Conservation (phyloP, 2,329 filamentous ascomycete genomes). For the Fusarium begoniae region DNA sequence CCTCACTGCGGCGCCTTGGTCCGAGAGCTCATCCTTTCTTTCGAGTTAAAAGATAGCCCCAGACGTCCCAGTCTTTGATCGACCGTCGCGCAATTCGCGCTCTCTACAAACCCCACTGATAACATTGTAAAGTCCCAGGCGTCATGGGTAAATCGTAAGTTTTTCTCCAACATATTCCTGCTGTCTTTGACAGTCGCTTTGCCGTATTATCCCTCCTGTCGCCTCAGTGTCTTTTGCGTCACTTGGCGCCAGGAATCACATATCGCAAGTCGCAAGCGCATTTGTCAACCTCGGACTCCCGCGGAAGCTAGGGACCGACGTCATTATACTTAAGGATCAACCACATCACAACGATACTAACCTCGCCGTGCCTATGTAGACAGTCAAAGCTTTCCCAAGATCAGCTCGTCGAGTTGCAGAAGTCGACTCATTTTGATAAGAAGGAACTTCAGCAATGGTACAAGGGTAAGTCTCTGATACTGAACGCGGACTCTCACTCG, state of each 20-base stretch:
- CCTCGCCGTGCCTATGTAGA: constrained; percentile 58
- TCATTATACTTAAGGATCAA: constrained; percentile 33
- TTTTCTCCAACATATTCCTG: background rate
- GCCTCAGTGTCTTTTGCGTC: constrained; percentile 13
- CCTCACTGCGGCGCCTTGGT: background rate
- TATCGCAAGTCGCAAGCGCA: constrained; percentile 27
- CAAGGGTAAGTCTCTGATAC: constrained; percentile 74
- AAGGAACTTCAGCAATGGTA: constrained; percentile 99
- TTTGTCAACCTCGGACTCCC: constrained; percentile 32
- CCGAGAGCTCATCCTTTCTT: constrained; percentile 11
- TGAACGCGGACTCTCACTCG: background rate
- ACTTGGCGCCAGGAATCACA: constrained; percentile 19
- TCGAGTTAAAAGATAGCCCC: constrained; percentile 9
- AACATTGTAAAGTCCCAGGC: constrained; percentile 12
- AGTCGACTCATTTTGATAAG: constrained; percentile 98
- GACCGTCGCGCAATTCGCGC: constrained; percentile 43
- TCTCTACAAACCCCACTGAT: constrained; percentile 22
- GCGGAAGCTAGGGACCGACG: constrained; percentile 35
- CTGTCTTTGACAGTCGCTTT: background rate
- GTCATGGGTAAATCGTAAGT: constrained; percentile 66
- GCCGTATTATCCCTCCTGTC: background rate
- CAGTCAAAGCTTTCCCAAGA: constrained; percentile 98
- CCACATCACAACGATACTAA: constrained; percentile 33
- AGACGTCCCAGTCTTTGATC: constrained; percentile 12
- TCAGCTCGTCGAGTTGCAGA: constrained; percentile 94